A percentile compares a stretch with the other conserved stretches of the same genome.
phyloP scores from a whole-genome alignment of 2,329 filamentous ascomycete genomes.

The Trichophyton simii region DNA sequence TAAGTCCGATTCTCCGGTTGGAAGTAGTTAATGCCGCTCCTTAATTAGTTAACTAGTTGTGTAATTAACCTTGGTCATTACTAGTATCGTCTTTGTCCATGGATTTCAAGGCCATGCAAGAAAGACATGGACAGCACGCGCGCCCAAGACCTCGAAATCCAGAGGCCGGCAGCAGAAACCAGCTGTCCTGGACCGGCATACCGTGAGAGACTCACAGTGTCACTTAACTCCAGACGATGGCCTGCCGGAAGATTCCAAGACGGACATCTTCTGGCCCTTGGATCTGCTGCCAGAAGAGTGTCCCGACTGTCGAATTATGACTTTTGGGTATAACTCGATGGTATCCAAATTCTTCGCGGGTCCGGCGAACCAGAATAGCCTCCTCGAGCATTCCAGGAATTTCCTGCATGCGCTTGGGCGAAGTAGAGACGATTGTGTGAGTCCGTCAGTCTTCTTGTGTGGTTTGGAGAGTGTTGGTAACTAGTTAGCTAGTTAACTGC shows the following conservation, averaged over 20 bases:
- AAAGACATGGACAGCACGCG: constrained; percentile 9
- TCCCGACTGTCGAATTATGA: constrained; percentile 10
- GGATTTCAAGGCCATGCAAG: constrained; percentile 19
- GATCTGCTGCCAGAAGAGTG: constrained; percentile 12
- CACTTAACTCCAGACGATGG: neutral
- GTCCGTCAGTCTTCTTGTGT: neutral
- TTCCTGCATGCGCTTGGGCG: neutral
- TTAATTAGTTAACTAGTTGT: no score
- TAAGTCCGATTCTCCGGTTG: neutral
- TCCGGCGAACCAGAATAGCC: neutral
- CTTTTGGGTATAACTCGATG: constrained; percentile 13
- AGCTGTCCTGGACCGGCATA: neutral
- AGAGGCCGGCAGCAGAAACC: neutral
- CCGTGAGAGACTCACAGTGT: neutral
- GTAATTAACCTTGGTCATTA: no score
- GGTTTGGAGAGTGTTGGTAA: neutral
- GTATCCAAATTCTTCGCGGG: constrained; percentile 8
- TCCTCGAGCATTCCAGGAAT: neutral
- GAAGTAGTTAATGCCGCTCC: no score
- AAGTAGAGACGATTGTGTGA: neutral
- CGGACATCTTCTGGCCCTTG: neutral
- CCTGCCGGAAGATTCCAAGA: neutral
- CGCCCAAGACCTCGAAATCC: neutral
- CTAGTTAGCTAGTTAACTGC: neutral
- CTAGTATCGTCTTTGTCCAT: constrained; percentile 22